Evolutionary conservation across 371 early-diverging fungal species (phyloP).

Genomic region (Apophysomyces trapeziformis): DNA sequence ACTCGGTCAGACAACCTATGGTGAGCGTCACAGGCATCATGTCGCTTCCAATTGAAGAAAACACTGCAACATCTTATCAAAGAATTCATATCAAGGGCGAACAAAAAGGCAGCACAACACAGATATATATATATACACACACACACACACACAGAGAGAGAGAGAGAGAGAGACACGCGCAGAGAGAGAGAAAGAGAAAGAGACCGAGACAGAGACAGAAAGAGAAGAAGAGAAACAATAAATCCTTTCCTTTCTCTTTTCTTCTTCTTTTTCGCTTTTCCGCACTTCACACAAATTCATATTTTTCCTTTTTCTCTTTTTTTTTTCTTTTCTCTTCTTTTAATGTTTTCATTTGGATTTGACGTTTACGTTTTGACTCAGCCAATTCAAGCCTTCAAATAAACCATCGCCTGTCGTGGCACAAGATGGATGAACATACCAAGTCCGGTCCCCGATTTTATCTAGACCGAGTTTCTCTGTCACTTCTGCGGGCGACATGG

Average conservation of each 20-base stretch:
- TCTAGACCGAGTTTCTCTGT: conserved; percentile 79
- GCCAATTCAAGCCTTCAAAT: conserved; percentile 88
- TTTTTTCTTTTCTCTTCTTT: not conserved
- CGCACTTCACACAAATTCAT: not conserved
- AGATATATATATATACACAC: too few species aligned
- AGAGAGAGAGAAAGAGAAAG: not conserved
- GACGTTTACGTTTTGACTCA: conserved; percentile 85
- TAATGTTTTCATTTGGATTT: conserved; percentile 24
- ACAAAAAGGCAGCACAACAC: too few species aligned
- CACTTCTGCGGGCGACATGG: conserved; percentile 81
- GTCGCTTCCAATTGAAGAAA: not conserved
- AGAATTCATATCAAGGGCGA: too few species aligned
- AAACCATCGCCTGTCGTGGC: conserved; percentile 89
- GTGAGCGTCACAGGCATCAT: conserved; percentile 32
- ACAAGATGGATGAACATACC: conserved; percentile 88
- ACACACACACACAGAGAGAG: too few species aligned
- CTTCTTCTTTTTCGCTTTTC: too few species aligned
- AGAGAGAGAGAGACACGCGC: too few species aligned
- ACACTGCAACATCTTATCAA: not conserved
- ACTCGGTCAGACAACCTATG: conserved; percentile 17
- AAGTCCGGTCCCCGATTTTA: conserved; percentile 77
- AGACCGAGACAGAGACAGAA: not conserved
- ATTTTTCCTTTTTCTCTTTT: too few species aligned
- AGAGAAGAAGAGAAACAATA: conserved; percentile 8
- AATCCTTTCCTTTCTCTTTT: not conserved